Conservation (phyloP, 225 moss, liverwort and hornwort species). For the Physcomitrium patens region DNA sequence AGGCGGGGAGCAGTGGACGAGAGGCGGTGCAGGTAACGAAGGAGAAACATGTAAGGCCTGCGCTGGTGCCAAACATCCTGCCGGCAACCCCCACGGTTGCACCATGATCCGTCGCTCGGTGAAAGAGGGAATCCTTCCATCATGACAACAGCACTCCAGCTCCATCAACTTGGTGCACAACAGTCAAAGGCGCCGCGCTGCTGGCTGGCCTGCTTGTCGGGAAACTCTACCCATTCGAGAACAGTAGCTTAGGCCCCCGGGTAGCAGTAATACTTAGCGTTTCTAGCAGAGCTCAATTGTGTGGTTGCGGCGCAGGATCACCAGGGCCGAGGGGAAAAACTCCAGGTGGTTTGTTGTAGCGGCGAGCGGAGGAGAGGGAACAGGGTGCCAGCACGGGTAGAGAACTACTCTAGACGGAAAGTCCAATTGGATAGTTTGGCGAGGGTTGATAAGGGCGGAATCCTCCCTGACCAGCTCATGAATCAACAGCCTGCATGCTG, state of each 20-base stretch:
- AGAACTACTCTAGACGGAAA: no score
- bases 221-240: constrained; percentile 36
- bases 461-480: constrained; percentile 28
- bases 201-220: constrained; percentile 50
- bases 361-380: constrained; percentile 35
- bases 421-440: no score
- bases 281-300: no score
- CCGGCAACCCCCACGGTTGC: constrained; percentile 65
- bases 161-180: constrained; percentile 37
- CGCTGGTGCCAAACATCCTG: neutral
- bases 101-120: constrained; percentile 37
- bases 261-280: no score
- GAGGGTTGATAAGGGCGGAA: neutral
- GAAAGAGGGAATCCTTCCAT: constrained; percentile 39
- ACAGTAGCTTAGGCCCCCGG: neutral
- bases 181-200: constrained; percentile 53
- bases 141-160: constrained; percentile 25
- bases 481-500: constrained; percentile 4
- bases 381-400: constrained; percentile 22
- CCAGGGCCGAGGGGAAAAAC: constrained; percentile 7
- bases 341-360: constrained; percentile 53
- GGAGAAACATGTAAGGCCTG: no score
- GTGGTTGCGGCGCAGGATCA: constrained; percentile 32
- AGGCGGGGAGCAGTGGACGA: no score
- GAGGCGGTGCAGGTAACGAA: no score